Conservation (phyloP, 176 grass and related monocot genomes). For the Bromus sterilis region DNA sequence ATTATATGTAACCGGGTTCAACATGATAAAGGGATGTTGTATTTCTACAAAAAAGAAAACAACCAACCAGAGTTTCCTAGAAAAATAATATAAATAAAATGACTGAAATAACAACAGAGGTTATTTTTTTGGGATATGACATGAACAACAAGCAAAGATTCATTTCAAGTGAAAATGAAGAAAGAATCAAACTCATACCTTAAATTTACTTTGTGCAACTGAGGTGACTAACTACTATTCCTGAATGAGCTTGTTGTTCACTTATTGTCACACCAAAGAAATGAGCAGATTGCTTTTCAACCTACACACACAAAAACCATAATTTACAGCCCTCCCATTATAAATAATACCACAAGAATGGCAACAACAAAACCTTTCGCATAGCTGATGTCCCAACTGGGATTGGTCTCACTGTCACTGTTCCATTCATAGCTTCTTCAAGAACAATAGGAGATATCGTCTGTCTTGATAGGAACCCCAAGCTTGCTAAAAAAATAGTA, state of each 20-base stretch:
- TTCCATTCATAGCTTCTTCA: conserved; percentile 95
- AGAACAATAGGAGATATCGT: conserved; percentile 85
- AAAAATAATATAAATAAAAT: too few relatives aligned
- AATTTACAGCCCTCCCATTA: conserved; percentile 3
- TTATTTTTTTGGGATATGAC: too few relatives aligned
- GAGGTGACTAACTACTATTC: conserved; percentile 87
- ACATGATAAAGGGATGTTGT: too few relatives aligned
- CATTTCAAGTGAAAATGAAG: conserved; percentile 9
- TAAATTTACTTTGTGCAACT: conserved; percentile 96
- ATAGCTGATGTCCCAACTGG: conserved; percentile 71
- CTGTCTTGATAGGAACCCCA: conserved; percentile 97
- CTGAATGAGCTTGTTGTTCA: conserved; percentile 89
- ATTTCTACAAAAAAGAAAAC: too few relatives aligned
- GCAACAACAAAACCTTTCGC: conserved; percentile 60
- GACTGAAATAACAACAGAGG: too few relatives aligned
- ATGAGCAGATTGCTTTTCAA: conserved; percentile 97
- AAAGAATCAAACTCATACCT: conserved; percentile 49
- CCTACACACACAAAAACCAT: conserved; percentile 39
- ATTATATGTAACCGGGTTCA: too few relatives aligned
- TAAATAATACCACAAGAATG: conserved; percentile 19
- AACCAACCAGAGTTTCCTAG: too few relatives aligned
- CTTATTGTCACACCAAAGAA: conserved; percentile 97
- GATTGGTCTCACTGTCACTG: conserved; percentile 86
- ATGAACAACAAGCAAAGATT: conserved; percentile 16
- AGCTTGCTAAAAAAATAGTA: conserved; percentile 67